Conservation (phyloP, 2,329 filamentous ascomycete genomes). For the Alternaria brassicicola region DNA sequence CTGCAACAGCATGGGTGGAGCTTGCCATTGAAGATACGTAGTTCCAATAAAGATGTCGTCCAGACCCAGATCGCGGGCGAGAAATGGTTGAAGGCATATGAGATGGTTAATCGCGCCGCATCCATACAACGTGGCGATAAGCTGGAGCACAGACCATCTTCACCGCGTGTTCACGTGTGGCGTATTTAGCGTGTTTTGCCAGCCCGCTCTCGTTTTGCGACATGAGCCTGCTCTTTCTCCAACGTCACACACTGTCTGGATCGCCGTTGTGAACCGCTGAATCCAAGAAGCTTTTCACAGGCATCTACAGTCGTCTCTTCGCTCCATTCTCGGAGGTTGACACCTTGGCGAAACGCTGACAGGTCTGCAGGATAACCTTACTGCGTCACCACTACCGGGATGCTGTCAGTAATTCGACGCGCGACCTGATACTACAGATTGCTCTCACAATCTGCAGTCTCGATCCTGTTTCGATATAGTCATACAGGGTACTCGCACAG, state of each 20-base stretch:
- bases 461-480: background rate
- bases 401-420: background rate
- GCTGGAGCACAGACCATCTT: slow-evolving; percentile 5
- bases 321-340: background rate
- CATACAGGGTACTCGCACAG: background rate
- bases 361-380: background rate
- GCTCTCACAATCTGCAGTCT: background rate
- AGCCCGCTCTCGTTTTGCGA: background rate
- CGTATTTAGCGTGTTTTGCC: background rate
- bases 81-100: slow-evolving; percentile 1
- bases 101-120: background rate
- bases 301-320: background rate
- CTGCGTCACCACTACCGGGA: background rate
- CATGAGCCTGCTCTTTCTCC: background rate
- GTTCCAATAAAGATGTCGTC: background rate
- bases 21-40: background rate
- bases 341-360: slow-evolving; percentile 4
- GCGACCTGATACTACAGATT: background rate
- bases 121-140: background rate
- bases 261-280: background rate
- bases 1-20: background rate
- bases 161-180: slow-evolving; percentile 10
- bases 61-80: background rate
- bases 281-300: background rate
- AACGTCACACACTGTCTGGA: background rate